Percentiles rank a stretch among this genome's conserved stretches.
phyloP scores from a whole-genome alignment of 2,329 filamentous ascomycete genomes.

The Pestalotiopsis sp. region DNA sequence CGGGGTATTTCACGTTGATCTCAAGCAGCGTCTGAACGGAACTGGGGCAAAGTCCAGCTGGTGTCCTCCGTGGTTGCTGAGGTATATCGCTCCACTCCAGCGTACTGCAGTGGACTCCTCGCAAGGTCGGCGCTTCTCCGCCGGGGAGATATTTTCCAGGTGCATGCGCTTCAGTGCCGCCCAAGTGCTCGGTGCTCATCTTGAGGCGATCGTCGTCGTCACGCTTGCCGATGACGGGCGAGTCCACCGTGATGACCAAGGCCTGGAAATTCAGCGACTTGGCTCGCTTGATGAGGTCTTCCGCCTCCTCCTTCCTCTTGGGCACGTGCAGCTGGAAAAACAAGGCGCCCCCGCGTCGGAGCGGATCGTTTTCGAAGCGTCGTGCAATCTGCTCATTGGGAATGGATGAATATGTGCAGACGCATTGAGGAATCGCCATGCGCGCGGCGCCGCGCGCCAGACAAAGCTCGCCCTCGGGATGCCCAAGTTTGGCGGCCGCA shows the following conservation, averaged over 20 bases:
- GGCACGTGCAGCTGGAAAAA: conserved; percentile 62
- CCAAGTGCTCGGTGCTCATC: not conserved
- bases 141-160: not conserved
- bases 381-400: conserved; percentile 50
- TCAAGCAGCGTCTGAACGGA: conserved; percentile 6
- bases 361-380: conserved; percentile 22
- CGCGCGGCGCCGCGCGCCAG: conserved; percentile 26
- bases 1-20: not conserved
- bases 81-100: conserved; percentile 16
- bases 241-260: conserved; percentile 57
- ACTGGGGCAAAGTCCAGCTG: conserved; percentile 7
- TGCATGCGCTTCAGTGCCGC: not conserved
- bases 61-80: conserved; percentile 16
- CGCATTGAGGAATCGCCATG: not conserved
- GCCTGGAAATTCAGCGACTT: conserved; percentile 50
- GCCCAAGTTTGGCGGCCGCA: conserved; percentile 51
- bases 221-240: conserved; percentile 51
- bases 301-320: conserved; percentile 49
- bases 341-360: conserved; percentile 33
- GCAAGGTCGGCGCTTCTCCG: conserved; percentile 15
- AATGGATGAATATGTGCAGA: conserved; percentile 41
- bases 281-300: conserved; percentile 42
- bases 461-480: conserved; percentile 54
- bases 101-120: conserved; percentile 12
- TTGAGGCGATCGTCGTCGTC: conserved; percentile 16